Percentiles rank a stretch among this genome's conserved stretches.
phyloP scores from a whole-genome alignment of 2,329 filamentous ascomycete species.

The Ascochyta fabae region DNA sequence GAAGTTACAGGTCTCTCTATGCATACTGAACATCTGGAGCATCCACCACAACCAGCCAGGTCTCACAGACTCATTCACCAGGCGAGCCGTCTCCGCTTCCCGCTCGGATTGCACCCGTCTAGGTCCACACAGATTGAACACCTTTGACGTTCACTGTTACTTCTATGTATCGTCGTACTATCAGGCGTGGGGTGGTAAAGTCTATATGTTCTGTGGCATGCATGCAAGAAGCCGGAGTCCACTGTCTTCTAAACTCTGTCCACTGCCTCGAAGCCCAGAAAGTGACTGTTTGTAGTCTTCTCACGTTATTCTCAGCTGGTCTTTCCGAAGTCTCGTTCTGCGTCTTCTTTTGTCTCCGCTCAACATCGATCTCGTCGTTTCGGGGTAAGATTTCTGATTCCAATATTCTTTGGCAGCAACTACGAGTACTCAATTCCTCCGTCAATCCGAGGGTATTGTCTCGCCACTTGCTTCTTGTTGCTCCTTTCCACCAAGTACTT shows the following conservation, averaged over 20 bases:
- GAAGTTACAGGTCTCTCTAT: neutral
- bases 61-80: neutral
- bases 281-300: neutral
- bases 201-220: neutral
- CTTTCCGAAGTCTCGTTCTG: neutral
- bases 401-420: neutral
- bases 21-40: neutral
- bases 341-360: neutral
- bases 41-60: neutral
- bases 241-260: neutral
- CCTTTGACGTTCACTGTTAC: neutral
- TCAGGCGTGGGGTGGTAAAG: neutral
- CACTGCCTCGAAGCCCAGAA: neutral
- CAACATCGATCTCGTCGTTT: neutral
- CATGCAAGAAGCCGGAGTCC: neutral
- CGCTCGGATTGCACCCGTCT: constrained; percentile 4
- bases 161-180: neutral
- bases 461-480: neutral
- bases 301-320: neutral
- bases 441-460: neutral
- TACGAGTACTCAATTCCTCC: neutral
- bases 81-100: neutral
- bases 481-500: neutral
- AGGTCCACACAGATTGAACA: neutral
- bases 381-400: neutral